Evolutionary conservation across 192 early-diverging fungal genomes (phyloP), one percentile per base, ranked within the genome.

Genomic region (Jimgerdemannia flammicorona): DNA sequence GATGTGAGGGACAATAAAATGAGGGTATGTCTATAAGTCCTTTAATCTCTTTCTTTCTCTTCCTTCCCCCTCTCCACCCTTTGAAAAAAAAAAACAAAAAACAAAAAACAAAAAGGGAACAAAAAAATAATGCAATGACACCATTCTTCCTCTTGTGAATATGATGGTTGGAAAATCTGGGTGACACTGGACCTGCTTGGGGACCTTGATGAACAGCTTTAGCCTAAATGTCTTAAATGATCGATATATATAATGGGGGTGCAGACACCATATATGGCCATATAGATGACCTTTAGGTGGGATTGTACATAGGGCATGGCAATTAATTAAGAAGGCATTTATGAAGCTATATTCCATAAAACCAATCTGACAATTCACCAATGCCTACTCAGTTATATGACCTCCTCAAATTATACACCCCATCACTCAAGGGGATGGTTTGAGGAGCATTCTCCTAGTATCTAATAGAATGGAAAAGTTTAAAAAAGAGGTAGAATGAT

Each of bases 211-310:
- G n/a, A n/a, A n/a, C n/a, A 90, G 83, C 74, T 88, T 84, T 43
- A 97, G 82, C 40, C 88, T 87, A 77, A 97, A 94, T 10, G 78
- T 70, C 67, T 89, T 84, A 72, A 96, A 85, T 11, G 92, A 87
- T 44, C 85, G 81, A 20, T 87, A 81, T 3, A 93, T 95, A 84
- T 91, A 95, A n/a, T n/a, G 18, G 87, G 88, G 7, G 86, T 82
- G 29, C 97, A 96, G 42, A 98, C 95, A 69, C 97, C 97, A 76
- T 98, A 96, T 96, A 98, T 97, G 17, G 97, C 89, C 29, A 94
- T 98, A 78, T 97, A 97, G 17, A 93, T 92, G 79, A 94, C 92
- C 77, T 88, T 87, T 29, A 92, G 70, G 41, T 81, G 75, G 3
- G 87, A 80, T 3, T 73, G 74, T 17, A 71, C 66, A 43, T 90